phyloP scores from a whole-genome alignment of 257 asterid species.

The Penstemon barbatus region DNA sequence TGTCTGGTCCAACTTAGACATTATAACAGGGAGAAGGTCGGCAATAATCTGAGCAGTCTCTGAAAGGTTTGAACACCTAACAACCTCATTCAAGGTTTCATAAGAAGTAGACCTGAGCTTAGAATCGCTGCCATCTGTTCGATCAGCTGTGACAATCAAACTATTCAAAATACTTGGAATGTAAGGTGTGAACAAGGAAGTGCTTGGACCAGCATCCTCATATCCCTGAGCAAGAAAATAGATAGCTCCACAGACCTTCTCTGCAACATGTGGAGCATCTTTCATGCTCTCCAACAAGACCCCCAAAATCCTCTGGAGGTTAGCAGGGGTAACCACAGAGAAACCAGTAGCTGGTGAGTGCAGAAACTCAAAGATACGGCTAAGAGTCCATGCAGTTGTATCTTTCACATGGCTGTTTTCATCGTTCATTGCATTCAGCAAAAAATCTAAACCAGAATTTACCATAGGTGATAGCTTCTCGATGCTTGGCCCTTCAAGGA shows the following conservation, averaged over 20 bases:
- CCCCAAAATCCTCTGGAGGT: conserved; percentile 53
- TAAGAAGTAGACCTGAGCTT: conserved; percentile 71
- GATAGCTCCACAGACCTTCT: conserved; percentile 83
- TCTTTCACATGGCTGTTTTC: conserved; percentile 72
- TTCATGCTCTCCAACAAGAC: conserved; percentile 62
- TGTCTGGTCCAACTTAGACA: conserved; percentile 70
- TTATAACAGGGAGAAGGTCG: conserved; percentile 66
- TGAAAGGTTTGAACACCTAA: conserved; percentile 66
- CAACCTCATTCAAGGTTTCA: conserved; percentile 77
- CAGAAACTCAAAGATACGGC: conserved; percentile 79
- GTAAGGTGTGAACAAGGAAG: conserved; percentile 65
- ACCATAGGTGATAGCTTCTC: conserved; percentile 81
- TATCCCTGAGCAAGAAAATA: conserved; percentile 85
- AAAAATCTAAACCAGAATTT: conserved; percentile 62
- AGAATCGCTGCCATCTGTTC: conserved; percentile 68
- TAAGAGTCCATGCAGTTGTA: conserved; percentile 94
- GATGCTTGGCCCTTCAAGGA: conserved; percentile 85
- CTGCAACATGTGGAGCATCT: conserved; percentile 80
- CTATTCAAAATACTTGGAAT: conserved; percentile 55
- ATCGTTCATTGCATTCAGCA: conserved; percentile 78
- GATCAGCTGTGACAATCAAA: conserved; percentile 64
- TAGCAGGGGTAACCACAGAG: conserved; percentile 63
- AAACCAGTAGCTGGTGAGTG: conserved; percentile 68
- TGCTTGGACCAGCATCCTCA: conserved; percentile 73
- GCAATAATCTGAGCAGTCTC: conserved; percentile 63